Base-by-base conservation (phyloP, 169 alveolate species). In the Eimeria tenella region DNA sequence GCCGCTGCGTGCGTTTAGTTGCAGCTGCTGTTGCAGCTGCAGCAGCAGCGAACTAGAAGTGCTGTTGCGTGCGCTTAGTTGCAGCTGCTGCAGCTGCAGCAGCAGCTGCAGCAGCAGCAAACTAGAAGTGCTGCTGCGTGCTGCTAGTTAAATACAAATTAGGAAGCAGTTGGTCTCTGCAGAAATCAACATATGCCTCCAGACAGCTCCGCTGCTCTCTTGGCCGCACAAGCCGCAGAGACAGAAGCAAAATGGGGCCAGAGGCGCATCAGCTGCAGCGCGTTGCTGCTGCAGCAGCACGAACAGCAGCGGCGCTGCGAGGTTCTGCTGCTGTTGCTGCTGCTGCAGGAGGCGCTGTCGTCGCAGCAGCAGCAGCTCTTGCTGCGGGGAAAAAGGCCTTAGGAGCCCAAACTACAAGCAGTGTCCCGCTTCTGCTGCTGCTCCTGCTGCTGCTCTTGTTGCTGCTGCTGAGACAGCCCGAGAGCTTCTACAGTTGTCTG, bases 401-500 rank as follows among this genome's bases (percentile, higher is more conserved):
- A 31, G 42, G 42, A 31, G 42, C 42, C 42, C 42, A 31, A 31
- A 31, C 42, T 65, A 31, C 74, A 19, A 31, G 25, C 21, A 31
- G 0, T 31, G 42, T 31, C 42, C 5, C n/a, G 25, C 19, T 73
- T 21, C 58, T 49, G 17, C 19, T 25, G 58, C 56, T 23, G 60
- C 55, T 73, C 23, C 56, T 73, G 83, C 83, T 73, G 56, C 83
- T 25, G 56, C 62, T 77, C 68, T 31, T 77, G 17, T 68, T 53
- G 87, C 87, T 77, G 87, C 87, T 77, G 50, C 65, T 77, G 87
- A 49, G 87, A 50, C 49, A 77, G 87, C 62, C 87, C 87, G 19
- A 77, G 65, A 49, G 87, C 87, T 65, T 77, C 87, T 4, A 50
- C 68, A 17, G 87, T 77, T 9, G 87, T 77, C 87, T 77, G 87